Conservation (phyloP, 2,329 filamentous ascomycete genomes). For the Trichoderma gracile region DNA sequence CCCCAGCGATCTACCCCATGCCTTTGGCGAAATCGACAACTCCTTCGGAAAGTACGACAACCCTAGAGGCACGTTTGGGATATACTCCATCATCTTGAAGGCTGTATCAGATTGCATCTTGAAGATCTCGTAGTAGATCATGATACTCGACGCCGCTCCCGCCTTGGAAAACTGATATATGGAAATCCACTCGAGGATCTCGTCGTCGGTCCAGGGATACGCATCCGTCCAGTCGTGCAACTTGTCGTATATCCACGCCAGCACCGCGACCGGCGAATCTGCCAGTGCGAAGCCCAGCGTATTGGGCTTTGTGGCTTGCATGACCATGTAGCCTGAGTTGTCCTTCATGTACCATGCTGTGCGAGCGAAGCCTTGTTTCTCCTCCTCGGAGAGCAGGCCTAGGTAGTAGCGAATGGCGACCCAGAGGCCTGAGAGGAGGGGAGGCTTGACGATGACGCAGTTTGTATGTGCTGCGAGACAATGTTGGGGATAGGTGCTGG, state of each 20-base stretch:
- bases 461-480: constrained; percentile 58
- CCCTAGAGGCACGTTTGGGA: constrained; percentile 45
- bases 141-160: constrained; percentile 64
- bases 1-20: constrained; percentile 61
- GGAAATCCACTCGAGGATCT: constrained; percentile 72
- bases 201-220: constrained; percentile 74
- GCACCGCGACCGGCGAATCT: constrained; percentile 68
- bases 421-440: constrained; percentile 49
- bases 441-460: constrained; percentile 39
- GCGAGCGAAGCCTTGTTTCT: constrained; percentile 50
- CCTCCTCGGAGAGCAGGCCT: constrained; percentile 47
- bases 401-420: constrained; percentile 57
- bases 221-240: constrained; percentile 72
- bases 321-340: constrained; percentile 43
- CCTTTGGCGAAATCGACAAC: constrained; percentile 52
- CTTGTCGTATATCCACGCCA: constrained; percentile 83
- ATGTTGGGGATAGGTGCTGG: constrained; percentile 55
- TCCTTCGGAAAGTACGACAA: constrained; percentile 61
- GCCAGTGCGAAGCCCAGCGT: constrained; percentile 69
- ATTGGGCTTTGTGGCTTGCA: constrained; percentile 65
- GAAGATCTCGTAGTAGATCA: constrained; percentile 71
- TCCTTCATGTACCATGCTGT: constrained; percentile 58
- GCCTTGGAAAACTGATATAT: constrained; percentile 71
- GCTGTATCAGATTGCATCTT: constrained; percentile 41
- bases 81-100: constrained; percentile 32